Evolutionary conservation across 352 stramenopile genomes (phyloP).

Genomic region (Thraustochytrium sp.): DNA sequence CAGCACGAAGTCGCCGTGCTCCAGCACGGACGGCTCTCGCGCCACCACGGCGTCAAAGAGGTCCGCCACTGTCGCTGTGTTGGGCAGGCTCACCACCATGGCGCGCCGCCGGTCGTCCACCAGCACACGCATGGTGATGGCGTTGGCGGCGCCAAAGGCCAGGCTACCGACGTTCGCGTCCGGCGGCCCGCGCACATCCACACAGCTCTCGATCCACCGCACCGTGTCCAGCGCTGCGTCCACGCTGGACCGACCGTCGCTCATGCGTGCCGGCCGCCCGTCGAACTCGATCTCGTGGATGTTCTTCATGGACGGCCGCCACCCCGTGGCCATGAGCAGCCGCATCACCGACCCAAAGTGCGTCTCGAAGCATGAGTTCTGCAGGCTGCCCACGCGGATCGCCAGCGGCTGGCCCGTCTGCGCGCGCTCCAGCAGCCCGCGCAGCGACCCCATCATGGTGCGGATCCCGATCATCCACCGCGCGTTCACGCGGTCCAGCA

Average conservation of each 20-base stretch:
- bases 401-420: not conserved
- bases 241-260: not conserved
- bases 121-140: not conserved
- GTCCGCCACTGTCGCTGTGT: not conserved
- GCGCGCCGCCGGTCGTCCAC: not conserved
- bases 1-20: not conserved
- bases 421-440: not conserved
- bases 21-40: not conserved
- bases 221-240: not conserved
- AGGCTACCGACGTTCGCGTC: not conserved
- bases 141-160: not conserved
- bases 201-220: not conserved
- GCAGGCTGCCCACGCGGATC: not conserved
- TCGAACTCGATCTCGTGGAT: slow-evolving; percentile 21
- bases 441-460: not conserved
- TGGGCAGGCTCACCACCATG: not conserved
- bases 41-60: not conserved
- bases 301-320: not conserved
- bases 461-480: not conserved
- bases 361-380: not conserved
- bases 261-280: not conserved
- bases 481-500: not conserved
- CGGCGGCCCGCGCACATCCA: not conserved
- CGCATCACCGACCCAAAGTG: not conserved
- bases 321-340: not conserved